Evolutionary conservation across 495 filamentous ascomycete genomes (phyloP), one percentile per base, ranked within the genome.

Genomic region (Penicillium maclennaniae): DNA sequence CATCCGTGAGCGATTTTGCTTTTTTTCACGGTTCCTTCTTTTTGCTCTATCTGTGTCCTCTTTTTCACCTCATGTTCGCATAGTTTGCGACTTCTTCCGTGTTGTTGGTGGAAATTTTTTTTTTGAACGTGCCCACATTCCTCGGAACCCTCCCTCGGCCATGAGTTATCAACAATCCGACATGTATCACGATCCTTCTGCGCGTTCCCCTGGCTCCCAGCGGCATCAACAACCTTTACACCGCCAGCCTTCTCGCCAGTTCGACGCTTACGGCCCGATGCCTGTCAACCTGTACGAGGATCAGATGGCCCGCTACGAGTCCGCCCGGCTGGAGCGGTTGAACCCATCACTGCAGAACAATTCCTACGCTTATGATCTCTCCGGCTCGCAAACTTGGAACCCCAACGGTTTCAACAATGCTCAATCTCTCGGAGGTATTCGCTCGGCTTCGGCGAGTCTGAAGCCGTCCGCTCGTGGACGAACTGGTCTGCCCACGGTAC

Each of bases 311-410:
- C 77, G 79, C 68, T 87, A 79, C 66, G 83, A 81, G 61, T 77
- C 70, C 61, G 75, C 74, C 62, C 77, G 81, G 59, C 81, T 82
- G 58, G 83, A 84, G 59, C 79, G 80, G 52, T 68, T 81, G 55
- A 84, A 83, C 60, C 72, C 79, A 7, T 76, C 75, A 34, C 66
- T 80, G 60, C 69, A 77, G 50, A 74, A 74, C 51, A 72, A 69
- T 43, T 70, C 66, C 26, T 84, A 84, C 59, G 79, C 76, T 12
- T 86, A 84, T 54, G 83, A 85, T 51, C 70, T 83, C 51, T 73
- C 80, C 45, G 81, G 78, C 28, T 81, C 81, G n/a, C 82, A 85
- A 62, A 83, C 82, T 6, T 87, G 84, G 83, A 87, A 87, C 49
- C 75, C 79, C 36, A 75, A 76, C 58, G 79, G 77, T 31, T 80